phyloP scores from a whole-genome alignment of 2,329 filamentous ascomycete genomes.

The Talaromyces sp. region DNA sequence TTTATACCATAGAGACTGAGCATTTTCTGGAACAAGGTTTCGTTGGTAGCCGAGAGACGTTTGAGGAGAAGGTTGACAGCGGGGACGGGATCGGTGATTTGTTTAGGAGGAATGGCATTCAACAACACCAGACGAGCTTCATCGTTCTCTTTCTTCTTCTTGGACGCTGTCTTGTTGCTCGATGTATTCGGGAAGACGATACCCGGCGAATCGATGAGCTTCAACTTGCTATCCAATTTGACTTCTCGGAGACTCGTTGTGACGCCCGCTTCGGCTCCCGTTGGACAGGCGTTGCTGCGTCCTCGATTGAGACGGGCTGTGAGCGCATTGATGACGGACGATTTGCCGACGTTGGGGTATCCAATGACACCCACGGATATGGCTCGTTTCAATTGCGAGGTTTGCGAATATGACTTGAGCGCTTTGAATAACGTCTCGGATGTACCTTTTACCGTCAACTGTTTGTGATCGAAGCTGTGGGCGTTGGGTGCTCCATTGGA shows the following conservation, averaged over 20 bases:
- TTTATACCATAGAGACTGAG: constrained; percentile 79
- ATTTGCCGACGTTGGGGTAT: constrained; percentile 95
- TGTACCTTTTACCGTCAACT: constrained; percentile 79
- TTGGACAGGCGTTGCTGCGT: constrained; percentile 66
- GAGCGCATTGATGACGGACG: constrained; percentile 90
- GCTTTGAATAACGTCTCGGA: constrained; percentile 80
- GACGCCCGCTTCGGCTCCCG: constrained; percentile 85
- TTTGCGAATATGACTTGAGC: constrained; percentile 75
- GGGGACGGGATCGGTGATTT: constrained; percentile 87
- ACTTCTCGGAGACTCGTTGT: constrained; percentile 84
- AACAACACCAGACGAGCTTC: constrained; percentile 77
- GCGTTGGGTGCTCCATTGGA: constrained; percentile 78
- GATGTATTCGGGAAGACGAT: constrained; percentile 76
- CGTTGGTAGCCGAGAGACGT: constrained; percentile 64
- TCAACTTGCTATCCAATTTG: constrained; percentile 92
- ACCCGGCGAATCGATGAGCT: constrained; percentile 86
- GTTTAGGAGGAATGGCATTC: constrained; percentile 87
- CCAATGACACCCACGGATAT: constrained; percentile 90
- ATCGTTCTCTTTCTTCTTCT: constrained; percentile 62
- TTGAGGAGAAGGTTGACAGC: constrained; percentile 80
- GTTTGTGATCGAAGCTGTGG: constrained; percentile 85
- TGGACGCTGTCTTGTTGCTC: constrained; percentile 48
- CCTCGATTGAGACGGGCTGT: constrained; percentile 67
- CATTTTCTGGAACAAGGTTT: constrained; percentile 69
- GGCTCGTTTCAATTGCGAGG: constrained; percentile 77